Conservation (phyloP, 179 eudicot species). For the Carnegiea gigantea region DNA sequence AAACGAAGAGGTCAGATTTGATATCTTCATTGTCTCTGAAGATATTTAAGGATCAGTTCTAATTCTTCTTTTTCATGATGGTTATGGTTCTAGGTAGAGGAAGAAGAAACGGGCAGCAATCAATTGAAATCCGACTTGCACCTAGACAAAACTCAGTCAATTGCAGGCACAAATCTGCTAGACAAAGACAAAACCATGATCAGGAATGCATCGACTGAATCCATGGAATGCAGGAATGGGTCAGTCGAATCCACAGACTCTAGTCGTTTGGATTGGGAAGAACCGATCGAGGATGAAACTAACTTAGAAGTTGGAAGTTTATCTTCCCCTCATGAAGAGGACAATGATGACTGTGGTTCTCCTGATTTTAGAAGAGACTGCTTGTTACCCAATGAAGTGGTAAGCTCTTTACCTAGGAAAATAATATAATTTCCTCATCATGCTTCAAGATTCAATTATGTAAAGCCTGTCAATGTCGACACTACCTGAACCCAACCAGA, state of each 20-base stretch:
- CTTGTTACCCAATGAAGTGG: conserved; percentile 23
- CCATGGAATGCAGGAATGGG: conserved; percentile 39
- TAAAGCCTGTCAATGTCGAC: background rate
- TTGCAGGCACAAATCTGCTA: conserved; percentile 9
- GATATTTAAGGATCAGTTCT: background rate
- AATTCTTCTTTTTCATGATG: background rate
- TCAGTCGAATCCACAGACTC: conserved; percentile 36
- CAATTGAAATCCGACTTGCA: conserved; percentile 19
- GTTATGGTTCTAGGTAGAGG: conserved; percentile 22
- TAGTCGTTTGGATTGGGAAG: conserved; percentile 28
- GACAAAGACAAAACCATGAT: conserved; percentile 20
- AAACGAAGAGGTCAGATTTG: conserved; percentile 25
- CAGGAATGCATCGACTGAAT: conserved; percentile 25
- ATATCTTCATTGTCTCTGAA: background rate
- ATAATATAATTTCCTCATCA: background rate
- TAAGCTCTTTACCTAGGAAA: background rate
- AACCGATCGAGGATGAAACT: conserved; percentile 23
- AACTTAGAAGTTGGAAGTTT: conserved; percentile 17
- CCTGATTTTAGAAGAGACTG: conserved; percentile 20
- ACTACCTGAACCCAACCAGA: background rate
- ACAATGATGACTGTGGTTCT: conserved; percentile 13
- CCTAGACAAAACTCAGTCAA: background rate
- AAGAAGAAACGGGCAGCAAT: conserved; percentile 11
- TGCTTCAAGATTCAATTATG: background rate
- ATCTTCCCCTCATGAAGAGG: conserved; percentile 20